Percentiles rank a stretch among this genome's conserved stretches.
These are phyloP conservation scores for Neocallimastix lanati DNA, from an alignment of 192 early-diverging fungal species.

Conservation along the genomic window DNA sequence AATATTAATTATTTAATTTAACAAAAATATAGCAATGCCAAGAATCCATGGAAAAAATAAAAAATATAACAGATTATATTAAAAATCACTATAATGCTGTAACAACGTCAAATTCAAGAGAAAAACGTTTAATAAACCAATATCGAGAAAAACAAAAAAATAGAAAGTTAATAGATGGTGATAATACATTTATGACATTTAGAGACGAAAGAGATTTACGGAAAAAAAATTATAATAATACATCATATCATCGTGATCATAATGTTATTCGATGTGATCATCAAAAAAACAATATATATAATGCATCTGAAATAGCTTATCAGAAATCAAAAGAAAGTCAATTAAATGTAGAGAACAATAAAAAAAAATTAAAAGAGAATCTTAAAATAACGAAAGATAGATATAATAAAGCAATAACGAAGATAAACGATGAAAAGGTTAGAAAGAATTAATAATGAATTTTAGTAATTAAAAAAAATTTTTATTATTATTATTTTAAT, in stretches of 20 bases:
- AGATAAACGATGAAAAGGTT: not conserved
- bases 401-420: not conserved
- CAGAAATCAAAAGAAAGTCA: not conserved
- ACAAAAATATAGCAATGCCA: too few species aligned
- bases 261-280: not conserved
- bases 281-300: not conserved
- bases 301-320: not conserved
- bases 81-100: not conserved
- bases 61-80: not conserved
- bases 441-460: not conserved
- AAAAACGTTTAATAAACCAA: not conserved
- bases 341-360: not conserved
- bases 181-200: not conserved
- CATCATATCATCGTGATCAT: not conserved
- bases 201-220: not conserved
- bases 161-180: not conserved
- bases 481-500: not conserved
- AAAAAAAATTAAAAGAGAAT: not conserved
- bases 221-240: not conserved
- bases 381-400: not conserved
- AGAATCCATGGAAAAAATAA: not conserved
- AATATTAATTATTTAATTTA: too few species aligned
- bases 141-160: not conserved
- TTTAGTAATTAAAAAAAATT: not conserved
- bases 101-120: not conserved